Conservation (phyloP, 805 yeast species). For the Cyberlindnera petersonii region DNA sequence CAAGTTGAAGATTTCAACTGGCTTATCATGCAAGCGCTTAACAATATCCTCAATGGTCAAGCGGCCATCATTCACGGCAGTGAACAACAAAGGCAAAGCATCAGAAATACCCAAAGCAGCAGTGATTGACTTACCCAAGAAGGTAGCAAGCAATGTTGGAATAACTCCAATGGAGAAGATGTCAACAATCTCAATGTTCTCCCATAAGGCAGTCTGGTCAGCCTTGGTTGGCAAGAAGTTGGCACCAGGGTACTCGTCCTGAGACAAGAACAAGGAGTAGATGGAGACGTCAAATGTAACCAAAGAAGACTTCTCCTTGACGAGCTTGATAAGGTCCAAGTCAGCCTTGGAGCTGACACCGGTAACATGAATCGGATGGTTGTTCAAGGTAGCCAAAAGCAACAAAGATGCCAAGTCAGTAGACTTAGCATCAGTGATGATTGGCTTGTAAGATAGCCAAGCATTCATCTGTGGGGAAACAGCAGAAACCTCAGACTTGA, state of each 20-base stretch:
- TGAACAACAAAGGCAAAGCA: constrained; percentile 73
- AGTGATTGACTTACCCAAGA: constrained; percentile 52
- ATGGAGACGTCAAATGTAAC: constrained; percentile 91
- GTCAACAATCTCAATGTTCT: constrained; percentile 65
- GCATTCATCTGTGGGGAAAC: constrained; percentile 73
- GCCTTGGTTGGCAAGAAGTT: constrained; percentile 71
- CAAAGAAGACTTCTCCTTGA: constrained; percentile 73
- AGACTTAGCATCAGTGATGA: constrained; percentile 87
- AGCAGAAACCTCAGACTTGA: constrained; percentile 62
- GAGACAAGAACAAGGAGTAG: constrained; percentile 70
- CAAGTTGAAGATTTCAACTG: constrained; percentile 75
- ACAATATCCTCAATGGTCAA: constrained; percentile 72
- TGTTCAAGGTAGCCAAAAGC: constrained; percentile 82
- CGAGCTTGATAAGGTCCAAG: constrained; percentile 75
- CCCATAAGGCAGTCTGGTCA: constrained; percentile 84
- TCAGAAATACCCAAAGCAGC: constrained; percentile 80
- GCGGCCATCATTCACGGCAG: constrained; percentile 72
- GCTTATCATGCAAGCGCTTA: constrained; percentile 72
- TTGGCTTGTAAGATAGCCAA: constrained; percentile 84
- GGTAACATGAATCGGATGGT: constrained; percentile 81
- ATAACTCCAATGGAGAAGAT: constrained; percentile 81
- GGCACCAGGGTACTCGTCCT: constrained; percentile 68
- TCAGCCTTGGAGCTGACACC: constrained; percentile 81
- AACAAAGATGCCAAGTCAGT: constrained; percentile 91
- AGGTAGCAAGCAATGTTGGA: constrained; percentile 69